These are phyloP conservation scores for Colletotrichum salicis DNA, from an alignment of 2,329 filamentous ascomycete genomes.

Conservation along the genomic window DNA sequence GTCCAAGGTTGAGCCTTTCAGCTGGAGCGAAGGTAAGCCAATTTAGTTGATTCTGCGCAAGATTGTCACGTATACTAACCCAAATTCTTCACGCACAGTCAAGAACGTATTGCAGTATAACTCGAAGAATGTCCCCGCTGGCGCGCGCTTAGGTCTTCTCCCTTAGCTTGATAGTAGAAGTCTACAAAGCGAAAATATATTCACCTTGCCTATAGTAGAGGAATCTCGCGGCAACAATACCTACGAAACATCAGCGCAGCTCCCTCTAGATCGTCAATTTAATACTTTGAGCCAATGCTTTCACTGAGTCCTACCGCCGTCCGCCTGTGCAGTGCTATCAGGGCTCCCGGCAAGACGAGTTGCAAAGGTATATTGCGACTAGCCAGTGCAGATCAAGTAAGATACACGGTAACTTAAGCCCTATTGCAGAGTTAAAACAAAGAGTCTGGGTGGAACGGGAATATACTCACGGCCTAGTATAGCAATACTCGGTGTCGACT, in stretches of 20 bases:
- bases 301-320: accelerated
- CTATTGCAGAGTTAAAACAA: not conserved
- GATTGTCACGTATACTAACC: not conserved
- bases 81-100: not conserved
- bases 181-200: too few species aligned
- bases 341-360: accelerated
- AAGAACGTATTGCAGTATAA: not conserved
- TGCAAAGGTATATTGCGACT: not conserved
- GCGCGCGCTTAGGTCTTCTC: not conserved
- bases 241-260: too few species aligned
- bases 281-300: too few species aligned
- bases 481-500: not conserved
- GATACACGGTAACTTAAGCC: not conserved
- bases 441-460: not conserved
- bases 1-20: conserved; percentile 12
- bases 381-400: not conserved
- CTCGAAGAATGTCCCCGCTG: not conserved
- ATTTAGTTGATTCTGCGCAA: not conserved
- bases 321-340: not conserved
- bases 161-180: too few species aligned
- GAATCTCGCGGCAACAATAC: too few species aligned
- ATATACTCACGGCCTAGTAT: not conserved
- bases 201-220: too few species aligned
- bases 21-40: conserved; percentile 19
- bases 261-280: too few species aligned